Base-by-base conservation (phyloP, 2,329 filamentous ascomycete species). In the Cryphonectria japonica region DNA sequence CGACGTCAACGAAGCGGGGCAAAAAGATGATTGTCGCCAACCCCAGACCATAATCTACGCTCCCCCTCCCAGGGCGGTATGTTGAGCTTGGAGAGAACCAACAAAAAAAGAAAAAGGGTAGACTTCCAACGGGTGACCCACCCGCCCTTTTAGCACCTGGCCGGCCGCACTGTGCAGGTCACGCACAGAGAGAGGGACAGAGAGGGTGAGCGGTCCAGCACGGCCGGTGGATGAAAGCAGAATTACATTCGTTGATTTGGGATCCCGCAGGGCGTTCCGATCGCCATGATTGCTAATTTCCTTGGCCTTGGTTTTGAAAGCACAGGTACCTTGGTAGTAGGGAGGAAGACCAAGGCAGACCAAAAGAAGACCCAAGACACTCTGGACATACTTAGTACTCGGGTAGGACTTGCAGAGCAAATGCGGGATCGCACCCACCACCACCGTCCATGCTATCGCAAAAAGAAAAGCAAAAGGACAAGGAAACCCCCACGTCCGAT, bases 221-320 rank as follows among this genome's bases (percentile, higher is more conserved):
- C 37, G 4, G 9, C 9, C n/a, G 54, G 34, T 46, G 66, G 68
- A 43, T 66, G 68, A 46, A 66, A 72, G 66, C 68, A 62, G 43
- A 68, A 60, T 54, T 65, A 54, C 68, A 70, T 50, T 68, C 57
- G 19, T 61, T 41, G 52, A 29, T 26, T 37, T 66, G 52, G 46
- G 61, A 52, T 37, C 32, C 50, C 41, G 67, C 39, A 70, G 46
- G 61, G 32, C 26, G 39, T 39, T 59, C 57, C 54, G 70, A 57
- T 68, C 34, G 34, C 46, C 66, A 59, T 61, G 37, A 62, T 57
- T 62, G 69, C 61, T 66, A 34, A 66, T 60, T 71, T 66, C 66
- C 67, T 65, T 67, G 39, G 60, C 64, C 54, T 59, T 59, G 54
- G 29, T 60, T 60, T 41, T 32, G 16, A 46, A 67, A 61, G 65